phyloP scores from a whole-genome alignment of 1,284 basidiomycete species.

The Rhodotorula sp. region DNA sequence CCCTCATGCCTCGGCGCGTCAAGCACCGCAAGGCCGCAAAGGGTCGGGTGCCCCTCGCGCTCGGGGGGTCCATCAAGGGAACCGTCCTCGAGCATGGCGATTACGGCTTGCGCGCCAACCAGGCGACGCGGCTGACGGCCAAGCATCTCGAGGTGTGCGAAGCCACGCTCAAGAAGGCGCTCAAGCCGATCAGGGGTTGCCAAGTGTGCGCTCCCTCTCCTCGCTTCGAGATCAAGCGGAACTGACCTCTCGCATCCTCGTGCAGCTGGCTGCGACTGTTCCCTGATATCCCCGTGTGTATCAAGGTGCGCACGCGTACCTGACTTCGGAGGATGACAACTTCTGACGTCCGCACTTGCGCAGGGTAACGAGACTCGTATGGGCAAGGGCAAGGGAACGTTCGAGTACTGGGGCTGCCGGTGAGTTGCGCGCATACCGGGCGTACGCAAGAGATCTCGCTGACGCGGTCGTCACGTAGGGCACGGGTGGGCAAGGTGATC shows the following conservation, averaged over 20 bases:
- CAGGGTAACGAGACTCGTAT: constrained; percentile 98
- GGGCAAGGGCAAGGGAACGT: constrained; percentile 98
- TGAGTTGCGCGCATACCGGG: constrained; percentile 50
- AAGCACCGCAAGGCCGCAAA: constrained; percentile 47
- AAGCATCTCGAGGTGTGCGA: constrained; percentile 86
- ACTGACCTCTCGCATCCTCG: background rate
- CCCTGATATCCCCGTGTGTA: constrained; percentile 94
- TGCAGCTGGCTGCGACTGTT: constrained; percentile 75
- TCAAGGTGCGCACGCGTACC: constrained; percentile 65
- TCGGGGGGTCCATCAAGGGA: constrained; percentile 87
- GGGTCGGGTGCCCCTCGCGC: constrained; percentile 45
- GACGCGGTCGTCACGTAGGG: constrained; percentile 56
- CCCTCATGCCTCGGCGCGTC: constrained; percentile 41
- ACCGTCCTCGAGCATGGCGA: constrained; percentile 89
- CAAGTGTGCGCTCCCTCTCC: constrained; percentile 57
- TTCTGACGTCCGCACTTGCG: background rate
- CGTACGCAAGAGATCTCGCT: background rate
- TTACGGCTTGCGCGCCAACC: constrained; percentile 86
- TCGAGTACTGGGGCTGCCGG: constrained; percentile 97
- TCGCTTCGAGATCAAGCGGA: background rate
- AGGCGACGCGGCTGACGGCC: constrained; percentile 79
- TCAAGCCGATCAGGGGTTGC: constrained; percentile 86
- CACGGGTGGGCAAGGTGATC: constrained; percentile 85
- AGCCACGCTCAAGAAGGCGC: constrained; percentile 83
- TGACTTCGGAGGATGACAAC: background rate